These are phyloP conservation scores for Vinca minor DNA, from an alignment of 257 asterid species.

Conservation along the genomic window DNA sequence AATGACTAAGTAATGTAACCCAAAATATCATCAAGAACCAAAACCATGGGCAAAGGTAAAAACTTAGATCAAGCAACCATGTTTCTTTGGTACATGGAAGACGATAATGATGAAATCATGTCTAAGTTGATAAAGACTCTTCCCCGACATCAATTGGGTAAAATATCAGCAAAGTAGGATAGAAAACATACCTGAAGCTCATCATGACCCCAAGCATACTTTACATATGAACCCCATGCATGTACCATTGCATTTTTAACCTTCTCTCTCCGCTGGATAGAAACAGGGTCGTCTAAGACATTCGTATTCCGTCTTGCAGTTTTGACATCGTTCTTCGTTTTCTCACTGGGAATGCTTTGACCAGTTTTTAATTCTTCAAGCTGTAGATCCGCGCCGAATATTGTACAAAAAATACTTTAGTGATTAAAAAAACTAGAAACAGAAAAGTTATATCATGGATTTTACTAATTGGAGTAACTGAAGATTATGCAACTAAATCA, in stretches of 20 bases:
- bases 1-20: not conserved
- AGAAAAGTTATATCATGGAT: not conserved
- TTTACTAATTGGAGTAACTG: not conserved
- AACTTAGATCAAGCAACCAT: not conserved
- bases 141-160: constrained; percentile 3
- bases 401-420: not conserved
- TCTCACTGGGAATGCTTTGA: constrained; percentile 25
- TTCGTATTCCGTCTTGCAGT: constrained; percentile 19
- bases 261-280: constrained; percentile 60
- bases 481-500: not conserved
- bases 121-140: not conserved
- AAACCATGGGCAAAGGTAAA: not conserved
- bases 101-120: not conserved
- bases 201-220: constrained; percentile 98
- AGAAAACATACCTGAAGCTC: constrained; percentile 72
- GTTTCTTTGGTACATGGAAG: not conserved
- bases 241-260: constrained; percentile 95
- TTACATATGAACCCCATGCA: constrained; percentile 96
- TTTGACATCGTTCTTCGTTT: constrained; percentile 21
- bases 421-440: not conserved
- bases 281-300: constrained; percentile 52
- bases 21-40: not conserved
- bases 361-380: constrained; percentile 53
- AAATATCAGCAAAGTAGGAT: not conserved
- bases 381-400: constrained; percentile 30